phyloP scores from a whole-genome alignment of 148 eudicot species.

The Amaranthus palmeri region DNA sequence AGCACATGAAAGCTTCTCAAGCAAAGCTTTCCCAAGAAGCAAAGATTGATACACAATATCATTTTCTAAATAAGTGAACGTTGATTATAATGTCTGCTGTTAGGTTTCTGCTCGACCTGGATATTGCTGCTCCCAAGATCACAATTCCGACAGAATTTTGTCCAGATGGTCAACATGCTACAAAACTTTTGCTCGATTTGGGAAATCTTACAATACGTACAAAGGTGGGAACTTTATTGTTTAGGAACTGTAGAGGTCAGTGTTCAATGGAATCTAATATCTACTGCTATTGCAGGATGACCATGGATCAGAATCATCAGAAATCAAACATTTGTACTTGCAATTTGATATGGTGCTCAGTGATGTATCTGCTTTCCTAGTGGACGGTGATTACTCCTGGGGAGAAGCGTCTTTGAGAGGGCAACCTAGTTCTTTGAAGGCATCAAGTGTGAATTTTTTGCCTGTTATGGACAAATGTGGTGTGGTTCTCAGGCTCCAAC shows the following conservation, averaged over 20 bases:
- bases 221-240: constrained; percentile 39
- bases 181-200: constrained; percentile 91
- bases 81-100: constrained; percentile 17
- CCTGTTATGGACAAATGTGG: constrained; percentile 97
- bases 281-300: constrained; percentile 55
- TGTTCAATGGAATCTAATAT: neutral
- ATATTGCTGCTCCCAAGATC: constrained; percentile 97
- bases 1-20: neutral
- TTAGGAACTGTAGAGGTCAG: neutral
- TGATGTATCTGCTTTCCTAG: constrained; percentile 88
- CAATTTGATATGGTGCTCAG: constrained; percentile 90
- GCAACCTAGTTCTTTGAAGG: constrained; percentile 34
- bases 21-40: constrained; percentile 1
- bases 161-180: constrained; percentile 65
- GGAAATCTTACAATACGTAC: constrained; percentile 79
- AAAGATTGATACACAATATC: neutral
- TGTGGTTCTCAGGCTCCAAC: constrained; percentile 80
- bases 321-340: constrained; percentile 61
- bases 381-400: constrained; percentile 92
- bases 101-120: constrained; percentile 92
- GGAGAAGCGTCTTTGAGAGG: constrained; percentile 37
- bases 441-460: constrained; percentile 43
- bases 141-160: constrained; percentile 83
- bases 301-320: constrained; percentile 38
- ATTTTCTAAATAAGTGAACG: neutral